Evolutionary conservation across 148 eudicot genomes (phyloP), one percentile per base, ranked within the genome.

Genomic region (Limonium bicolor): DNA sequence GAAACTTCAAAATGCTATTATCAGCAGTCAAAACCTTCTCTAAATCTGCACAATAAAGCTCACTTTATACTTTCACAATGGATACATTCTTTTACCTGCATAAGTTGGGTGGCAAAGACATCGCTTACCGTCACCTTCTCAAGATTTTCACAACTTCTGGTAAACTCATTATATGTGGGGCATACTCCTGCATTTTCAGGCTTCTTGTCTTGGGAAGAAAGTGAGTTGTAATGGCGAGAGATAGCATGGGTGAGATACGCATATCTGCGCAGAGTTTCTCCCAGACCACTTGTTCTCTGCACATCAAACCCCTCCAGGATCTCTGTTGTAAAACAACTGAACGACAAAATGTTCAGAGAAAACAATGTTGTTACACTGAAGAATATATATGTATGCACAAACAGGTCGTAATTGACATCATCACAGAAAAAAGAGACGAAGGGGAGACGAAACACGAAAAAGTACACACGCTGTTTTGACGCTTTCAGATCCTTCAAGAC

Each of bases 241-340:
- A 90, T 80, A 48, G 82, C 65, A 46, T 55, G 67, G 21, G 95
- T 90, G 20, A 90, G 79, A 63, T 38, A 59, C 27, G 93, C 95
- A 60, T 84, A 90, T 47, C 59, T 80, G 41, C 58, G 65, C 22
- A 90, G 62, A n/a, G 99, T 85, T 58, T 90, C 99, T 46, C 70
- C 75, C 58, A 85, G 57, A 44, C 94, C 68, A 60, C 39, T 73
- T 28, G 99, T 90, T 65, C 99, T 63, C 50, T 80, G 94, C 49
- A 90, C 88, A 51, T 90, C 82, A 57, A 90, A 90, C 14, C 87
- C 94, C 51, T 90, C 99, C 55, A 80, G 61, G 32, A 90, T 71
- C 70, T 90, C 99, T 13, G 99, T 90, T 32, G 99, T 90, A 66
- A 80, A 73, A 65, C 99, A 90, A 56, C 99, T 85, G 69, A 54